A percentile compares a stretch with the other conserved stretches of the same genome.
These are phyloP conservation scores for Eremochloa ophiuroides DNA, from an alignment of 176 grass and related monocot species.

Conservation along the genomic window DNA sequence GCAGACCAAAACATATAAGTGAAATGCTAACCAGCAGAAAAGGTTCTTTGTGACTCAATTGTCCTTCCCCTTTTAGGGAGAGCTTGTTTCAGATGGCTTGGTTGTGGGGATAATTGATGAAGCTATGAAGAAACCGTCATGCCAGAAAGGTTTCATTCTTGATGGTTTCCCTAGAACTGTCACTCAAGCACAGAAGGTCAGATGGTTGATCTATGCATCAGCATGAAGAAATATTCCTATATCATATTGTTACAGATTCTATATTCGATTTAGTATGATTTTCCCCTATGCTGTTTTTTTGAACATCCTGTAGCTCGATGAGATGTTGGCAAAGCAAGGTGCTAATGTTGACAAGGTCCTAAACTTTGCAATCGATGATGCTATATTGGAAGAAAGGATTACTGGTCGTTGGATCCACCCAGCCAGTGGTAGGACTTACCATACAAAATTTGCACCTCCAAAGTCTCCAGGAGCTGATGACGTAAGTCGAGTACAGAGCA, in stretches of 20 bases:
- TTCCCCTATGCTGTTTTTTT: not conserved
- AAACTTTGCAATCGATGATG: constrained; percentile 93
- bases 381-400: constrained; percentile 89
- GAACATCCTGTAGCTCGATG: constrained; percentile 55
- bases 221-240: not conserved
- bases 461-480: constrained; percentile 78
- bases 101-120: constrained; percentile 98
- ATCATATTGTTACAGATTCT: not conserved
- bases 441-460: constrained; percentile 92
- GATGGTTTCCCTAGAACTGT: constrained; percentile 96
- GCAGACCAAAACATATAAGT: not conserved
- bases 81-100: constrained; percentile 92
- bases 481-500: constrained; percentile 49
- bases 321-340: constrained; percentile 82
- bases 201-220: not conserved
- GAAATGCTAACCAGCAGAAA: constrained; percentile 9
- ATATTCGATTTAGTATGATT: not conserved
- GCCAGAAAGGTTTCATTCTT: constrained; percentile 99
- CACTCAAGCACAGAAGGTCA: constrained; percentile 89
- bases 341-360: constrained; percentile 86
- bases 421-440: constrained; percentile 85
- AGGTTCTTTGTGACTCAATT: not conserved
- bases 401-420: constrained; percentile 96
- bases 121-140: constrained; percentile 95
- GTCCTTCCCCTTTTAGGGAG: constrained; percentile 59